These are phyloP conservation scores for Verticillium isaacii DNA, from an alignment of 2,329 filamentous ascomycete species.

Conservation along the genomic window DNA sequence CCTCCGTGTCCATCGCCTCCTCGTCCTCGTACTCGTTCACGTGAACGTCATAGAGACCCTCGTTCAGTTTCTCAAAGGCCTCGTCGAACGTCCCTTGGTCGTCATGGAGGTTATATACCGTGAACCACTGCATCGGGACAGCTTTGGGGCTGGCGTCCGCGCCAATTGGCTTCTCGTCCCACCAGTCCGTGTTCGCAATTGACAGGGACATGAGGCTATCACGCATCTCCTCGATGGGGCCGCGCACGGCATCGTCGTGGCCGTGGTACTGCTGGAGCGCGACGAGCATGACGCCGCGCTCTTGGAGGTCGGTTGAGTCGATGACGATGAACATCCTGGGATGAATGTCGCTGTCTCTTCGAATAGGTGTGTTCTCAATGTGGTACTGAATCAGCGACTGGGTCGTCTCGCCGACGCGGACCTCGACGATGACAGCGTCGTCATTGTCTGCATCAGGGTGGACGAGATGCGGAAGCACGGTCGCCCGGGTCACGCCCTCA, in stretches of 20 bases:
- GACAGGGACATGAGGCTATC: neutral
- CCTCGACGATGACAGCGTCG: neutral
- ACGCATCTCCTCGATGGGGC: neutral
- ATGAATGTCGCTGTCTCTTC: neutral
- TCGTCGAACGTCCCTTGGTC: neutral
- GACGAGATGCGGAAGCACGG: no score
- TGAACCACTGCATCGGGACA: neutral
- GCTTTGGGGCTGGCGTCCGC: neutral
- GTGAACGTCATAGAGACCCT: neutral
- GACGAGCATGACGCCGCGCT: constrained; percentile 4
- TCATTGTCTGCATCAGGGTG: no score
- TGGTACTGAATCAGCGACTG: constrained; percentile 4
- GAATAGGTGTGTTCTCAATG: neutral
- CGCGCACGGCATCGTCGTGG: constrained; percentile 4
- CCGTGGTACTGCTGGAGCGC: constrained; percentile 2
- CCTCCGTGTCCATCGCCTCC: no score
- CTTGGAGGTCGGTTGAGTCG: neutral
- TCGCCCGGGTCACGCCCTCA: neutral
- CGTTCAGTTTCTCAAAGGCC: neutral
- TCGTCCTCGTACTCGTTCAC: neutral
- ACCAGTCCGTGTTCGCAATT: neutral
- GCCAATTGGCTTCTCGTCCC: neutral
- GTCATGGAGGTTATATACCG: neutral
- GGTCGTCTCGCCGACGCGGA: neutral
- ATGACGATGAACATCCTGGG: constrained; percentile 3